Base-by-base conservation (phyloP, 1,139 yeast genomes). In the Diutina pseudorugosa region DNA sequence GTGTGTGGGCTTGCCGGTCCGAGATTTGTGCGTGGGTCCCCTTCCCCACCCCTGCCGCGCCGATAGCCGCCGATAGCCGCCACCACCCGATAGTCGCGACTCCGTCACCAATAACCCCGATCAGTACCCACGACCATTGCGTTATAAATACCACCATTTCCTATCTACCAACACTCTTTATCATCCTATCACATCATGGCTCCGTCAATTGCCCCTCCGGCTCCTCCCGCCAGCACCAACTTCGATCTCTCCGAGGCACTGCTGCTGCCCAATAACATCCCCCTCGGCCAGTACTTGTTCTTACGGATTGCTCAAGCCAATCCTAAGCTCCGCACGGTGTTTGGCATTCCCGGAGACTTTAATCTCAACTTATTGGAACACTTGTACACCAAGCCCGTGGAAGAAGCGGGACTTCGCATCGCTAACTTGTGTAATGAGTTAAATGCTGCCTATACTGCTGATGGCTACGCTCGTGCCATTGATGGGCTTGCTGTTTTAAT, bases 401-500 rank as follows among this genome's bases (percentile, higher is more conserved):
- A 58, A 14, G 60, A 60, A 5, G 20, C 42, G 2, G 49, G 49
- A 7, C 14, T 45, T 8, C 27, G 27, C 16, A 18, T 45, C n/a
- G 49, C 27, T 14, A 45, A 45, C 18, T 45, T 45, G 49, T 71
- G 75, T 59, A 71, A 71, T 54, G 76, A 71, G 57, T 64, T 71
- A 53, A 71, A 71, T 56, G 71, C 65, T 1, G 84, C 89, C 21
- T 86, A 86, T 61, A 85, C 90, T 23, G 89, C 86, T 33, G 94
- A 86, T 60, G 94, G 91, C 20, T 86, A 84, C 62, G 80, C 87
- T 19, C 77, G 86, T 57, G 75, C 73, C 49, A 67, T 76, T 41
- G 67, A 64, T 40, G 69, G 74, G 50, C 60, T 77, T 58, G 64
- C 75, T 18, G 79, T 72, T 1, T 60, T 83, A 51, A 70, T 83